Evolutionary conservation across 345 rosid genomes (phyloP).

Genomic region (Sapria himalayana): DNA sequence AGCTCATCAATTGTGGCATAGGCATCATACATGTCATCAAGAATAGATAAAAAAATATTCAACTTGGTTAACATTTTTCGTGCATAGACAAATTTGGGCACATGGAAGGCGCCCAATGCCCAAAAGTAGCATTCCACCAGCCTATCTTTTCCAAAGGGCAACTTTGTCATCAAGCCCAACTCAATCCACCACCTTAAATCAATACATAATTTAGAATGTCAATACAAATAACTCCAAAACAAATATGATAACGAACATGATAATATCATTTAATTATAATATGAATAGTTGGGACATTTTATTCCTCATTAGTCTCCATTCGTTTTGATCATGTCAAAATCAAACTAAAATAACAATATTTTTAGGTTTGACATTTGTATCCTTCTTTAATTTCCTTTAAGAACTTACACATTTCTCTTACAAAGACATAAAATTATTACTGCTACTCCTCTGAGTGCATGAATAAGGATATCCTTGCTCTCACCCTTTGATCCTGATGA

Average conservation of each 20-base stretch:
- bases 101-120: constrained; percentile 13
- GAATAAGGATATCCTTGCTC: no score
- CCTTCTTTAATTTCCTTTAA: no score
- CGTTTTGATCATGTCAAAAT: no score
- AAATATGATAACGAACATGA: no score
- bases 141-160: constrained; percentile 25
- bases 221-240: neutral
- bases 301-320: no score
- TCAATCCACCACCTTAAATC: constrained; percentile 20
- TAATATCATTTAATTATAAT: no score
- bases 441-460: no score
- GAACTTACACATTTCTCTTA: no score
- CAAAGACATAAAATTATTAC: no score
- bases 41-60: constrained; percentile 11
- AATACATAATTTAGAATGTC: neutral
- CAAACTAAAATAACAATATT: no score
- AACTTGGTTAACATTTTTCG: constrained; percentile 20
- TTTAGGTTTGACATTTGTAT: no score
- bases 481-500: no score
- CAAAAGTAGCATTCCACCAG: constrained; percentile 30
- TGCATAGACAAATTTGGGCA: constrained; percentile 12
- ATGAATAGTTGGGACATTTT: constrained; percentile 11
- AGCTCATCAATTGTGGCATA: constrained; percentile 22
- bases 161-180: constrained; percentile 11
- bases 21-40: constrained; percentile 27